Evolutionary conservation across 2,329 filamentous ascomycete genomes (phyloP).

Genomic region (Fusarium oxysporum): DNA sequence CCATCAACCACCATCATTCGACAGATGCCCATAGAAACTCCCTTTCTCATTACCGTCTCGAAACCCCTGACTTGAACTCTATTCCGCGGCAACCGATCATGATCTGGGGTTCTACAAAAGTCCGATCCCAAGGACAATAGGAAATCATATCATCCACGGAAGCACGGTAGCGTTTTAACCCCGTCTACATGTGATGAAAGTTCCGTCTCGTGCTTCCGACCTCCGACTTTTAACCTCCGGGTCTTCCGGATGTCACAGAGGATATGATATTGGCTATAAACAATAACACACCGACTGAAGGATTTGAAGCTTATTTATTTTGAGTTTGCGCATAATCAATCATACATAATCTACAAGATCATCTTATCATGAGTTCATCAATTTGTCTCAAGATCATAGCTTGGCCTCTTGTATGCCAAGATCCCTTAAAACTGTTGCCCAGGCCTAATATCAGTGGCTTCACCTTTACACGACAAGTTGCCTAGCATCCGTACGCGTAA

Average conservation of each 20-base stretch:
- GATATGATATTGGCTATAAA: neutral
- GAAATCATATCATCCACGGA: neutral
- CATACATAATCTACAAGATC: neutral
- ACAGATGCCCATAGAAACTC: slow-evolving; percentile 2
- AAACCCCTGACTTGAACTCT: neutral
- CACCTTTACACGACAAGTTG: neutral
- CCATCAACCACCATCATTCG: slow-evolving; percentile 30
- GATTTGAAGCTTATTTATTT: neutral
- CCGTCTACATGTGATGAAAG: neutral
- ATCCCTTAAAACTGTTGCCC: neutral
- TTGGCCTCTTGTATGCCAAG: slow-evolving; percentile 7
- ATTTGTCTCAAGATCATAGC: neutral
- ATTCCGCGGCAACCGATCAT: neutral
- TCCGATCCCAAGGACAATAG: neutral
- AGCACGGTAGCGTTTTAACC: slow-evolving; percentile 12
- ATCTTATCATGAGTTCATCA: neutral
- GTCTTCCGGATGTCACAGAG: slow-evolving; percentile 13
- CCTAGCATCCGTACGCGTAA: neutral
- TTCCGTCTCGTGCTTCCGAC: slow-evolving; percentile 9
- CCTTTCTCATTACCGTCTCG: slow-evolving; percentile 1
- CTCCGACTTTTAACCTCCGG: slow-evolving; percentile 10
- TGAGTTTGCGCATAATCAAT: neutral
- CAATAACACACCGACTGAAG: neutral
- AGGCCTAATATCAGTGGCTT: neutral
- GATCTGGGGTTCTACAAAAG: neutral